phyloP scores from a whole-genome alignment of 768 basidiomycete genomes.

The Pleurotus sapidus region DNA sequence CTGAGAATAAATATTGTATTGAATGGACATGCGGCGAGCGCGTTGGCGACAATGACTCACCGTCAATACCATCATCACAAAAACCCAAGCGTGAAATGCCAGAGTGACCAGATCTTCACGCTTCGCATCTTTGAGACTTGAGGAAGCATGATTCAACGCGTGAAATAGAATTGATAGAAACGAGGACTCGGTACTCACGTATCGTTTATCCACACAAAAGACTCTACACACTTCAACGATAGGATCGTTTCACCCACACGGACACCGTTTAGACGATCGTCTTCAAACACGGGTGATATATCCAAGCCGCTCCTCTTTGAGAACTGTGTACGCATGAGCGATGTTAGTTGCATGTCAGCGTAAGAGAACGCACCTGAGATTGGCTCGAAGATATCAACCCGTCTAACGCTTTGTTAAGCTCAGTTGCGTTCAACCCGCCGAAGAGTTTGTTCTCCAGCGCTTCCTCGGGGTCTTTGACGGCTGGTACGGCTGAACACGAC shows the following conservation, averaged over 20 bases:
- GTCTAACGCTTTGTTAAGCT: background rate
- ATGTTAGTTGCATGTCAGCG: too few relatives aligned
- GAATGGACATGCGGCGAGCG: background rate
- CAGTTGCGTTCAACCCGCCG: slow-evolving; percentile 2
- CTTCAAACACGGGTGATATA: slow-evolving; percentile 8
- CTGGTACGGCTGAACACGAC: background rate
- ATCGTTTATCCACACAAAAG: slow-evolving; percentile 43
- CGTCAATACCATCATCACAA: slow-evolving; percentile 41
- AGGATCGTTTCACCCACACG: slow-evolving; percentile 7
- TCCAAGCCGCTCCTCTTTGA: background rate
- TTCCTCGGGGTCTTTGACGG: background rate
- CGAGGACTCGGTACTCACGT: slow-evolving; percentile 30
- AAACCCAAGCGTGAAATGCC: slow-evolving; percentile 45
- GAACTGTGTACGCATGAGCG: background rate
- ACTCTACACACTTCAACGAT: slow-evolving; percentile 32
- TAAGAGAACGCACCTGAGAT: background rate
- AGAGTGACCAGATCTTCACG: slow-evolving; percentile 48
- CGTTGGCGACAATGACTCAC: slow-evolving; percentile 24
- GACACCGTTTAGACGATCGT: slow-evolving; percentile 3
- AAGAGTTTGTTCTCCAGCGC: background rate
- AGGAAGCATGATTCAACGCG: background rate
- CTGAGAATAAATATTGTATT: background rate
- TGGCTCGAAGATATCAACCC: too few relatives aligned
- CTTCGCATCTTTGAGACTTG: slow-evolving; percentile 34
- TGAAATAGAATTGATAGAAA: too few relatives aligned